Conservation (phyloP, 345 rosid species). For the Sisymbrium irio region DNA sequence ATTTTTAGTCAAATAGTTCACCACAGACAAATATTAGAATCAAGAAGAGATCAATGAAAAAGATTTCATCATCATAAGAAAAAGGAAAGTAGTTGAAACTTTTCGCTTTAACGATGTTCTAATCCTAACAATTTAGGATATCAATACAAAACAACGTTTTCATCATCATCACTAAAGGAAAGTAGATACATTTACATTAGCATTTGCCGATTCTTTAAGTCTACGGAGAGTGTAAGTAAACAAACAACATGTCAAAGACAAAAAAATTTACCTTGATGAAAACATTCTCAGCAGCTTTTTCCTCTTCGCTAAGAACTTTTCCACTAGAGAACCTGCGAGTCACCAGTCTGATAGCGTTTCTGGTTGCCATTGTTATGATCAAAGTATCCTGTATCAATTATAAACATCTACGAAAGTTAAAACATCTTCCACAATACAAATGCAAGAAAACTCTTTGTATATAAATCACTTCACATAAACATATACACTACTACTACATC, state of each 20-base stretch:
- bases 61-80: conserved; percentile 11
- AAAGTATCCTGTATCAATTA: conserved; percentile 18
- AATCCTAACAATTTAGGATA: neutral
- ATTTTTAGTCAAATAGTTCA: neutral
- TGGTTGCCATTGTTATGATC: conserved; percentile 54
- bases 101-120: neutral
- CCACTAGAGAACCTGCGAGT: conserved; percentile 80
- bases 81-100: neutral
- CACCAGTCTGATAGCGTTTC: conserved; percentile 47
- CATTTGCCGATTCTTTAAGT: neutral
- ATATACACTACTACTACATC: too few relatives aligned
- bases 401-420: neutral
- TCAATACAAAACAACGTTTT: neutral
- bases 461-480: too few relatives aligned
- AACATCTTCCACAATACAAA: neutral
- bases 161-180: conserved; percentile 9
- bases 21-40: neutral
- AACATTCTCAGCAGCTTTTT: conserved; percentile 88
- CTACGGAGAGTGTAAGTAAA: neutral
- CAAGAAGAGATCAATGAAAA: neutral
- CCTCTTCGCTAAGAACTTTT: conserved; percentile 80
- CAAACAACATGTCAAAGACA: too few relatives aligned
- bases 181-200: neutral
- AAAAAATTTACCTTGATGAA: conserved; percentile 84
- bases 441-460: conserved; percentile 10